A percentile compares a stretch with the other conserved stretches of the same genome.
Conservation (phyloP, 1,139 yeast species). For the Blastobotrys indianensis region DNA sequence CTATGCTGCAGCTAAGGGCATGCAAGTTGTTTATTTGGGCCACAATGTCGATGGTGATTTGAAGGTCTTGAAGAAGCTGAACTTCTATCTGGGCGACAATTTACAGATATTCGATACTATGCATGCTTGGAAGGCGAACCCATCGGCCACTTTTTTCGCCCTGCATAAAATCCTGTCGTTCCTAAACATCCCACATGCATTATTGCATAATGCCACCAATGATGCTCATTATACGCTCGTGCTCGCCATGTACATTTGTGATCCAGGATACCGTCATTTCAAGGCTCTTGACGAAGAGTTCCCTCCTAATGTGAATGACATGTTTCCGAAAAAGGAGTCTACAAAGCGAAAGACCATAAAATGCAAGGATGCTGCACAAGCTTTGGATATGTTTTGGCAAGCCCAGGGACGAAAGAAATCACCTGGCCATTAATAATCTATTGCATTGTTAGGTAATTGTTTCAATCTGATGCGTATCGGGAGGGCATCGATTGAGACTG, state of each 20-base stretch:
- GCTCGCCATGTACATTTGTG: constrained; percentile 48
- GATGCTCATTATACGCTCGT: constrained; percentile 67
- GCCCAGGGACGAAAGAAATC: too few species aligned
- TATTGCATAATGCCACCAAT: constrained; percentile 76
- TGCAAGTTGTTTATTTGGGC: constrained; percentile 50
- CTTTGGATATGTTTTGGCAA: too few species aligned
- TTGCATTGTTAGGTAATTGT: too few species aligned
- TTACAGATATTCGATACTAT: constrained; percentile 47
- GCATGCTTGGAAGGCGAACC: constrained; percentile 41
- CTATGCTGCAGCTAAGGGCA: constrained; percentile 16
- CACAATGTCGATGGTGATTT: constrained; percentile 64
- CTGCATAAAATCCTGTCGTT: constrained; percentile 47
- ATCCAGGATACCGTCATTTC: constrained; percentile 36
- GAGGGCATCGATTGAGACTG: too few species aligned
- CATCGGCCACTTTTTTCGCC: constrained; percentile 42
- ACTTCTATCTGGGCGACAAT: constrained; percentile 43
- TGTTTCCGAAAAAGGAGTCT: too few species aligned
- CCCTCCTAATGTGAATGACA: background rate
- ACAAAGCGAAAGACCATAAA: too few species aligned
- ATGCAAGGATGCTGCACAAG: too few species aligned
- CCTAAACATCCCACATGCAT: constrained; percentile 55
- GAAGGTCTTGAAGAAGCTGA: constrained; percentile 44
- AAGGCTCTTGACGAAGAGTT: constrained; percentile 9
- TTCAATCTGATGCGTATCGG: too few species aligned
- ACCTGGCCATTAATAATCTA: too few species aligned